Evolutionary conservation across 2,329 filamentous ascomycete genomes (phyloP).

Genomic region (Talaromyces sp.): DNA sequence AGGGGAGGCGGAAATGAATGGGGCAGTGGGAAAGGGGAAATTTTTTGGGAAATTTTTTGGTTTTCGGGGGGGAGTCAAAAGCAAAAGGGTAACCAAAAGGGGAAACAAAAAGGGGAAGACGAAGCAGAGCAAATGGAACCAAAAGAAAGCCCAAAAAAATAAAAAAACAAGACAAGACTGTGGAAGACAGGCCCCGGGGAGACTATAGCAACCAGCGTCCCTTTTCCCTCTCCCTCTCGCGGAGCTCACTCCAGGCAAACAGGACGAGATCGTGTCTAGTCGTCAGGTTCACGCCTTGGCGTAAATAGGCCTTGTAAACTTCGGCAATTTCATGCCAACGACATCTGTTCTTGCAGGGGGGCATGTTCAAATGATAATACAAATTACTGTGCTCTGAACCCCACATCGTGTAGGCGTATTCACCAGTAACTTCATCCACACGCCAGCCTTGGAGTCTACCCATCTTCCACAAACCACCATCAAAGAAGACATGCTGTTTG

Average conservation of each 20-base stretch:
- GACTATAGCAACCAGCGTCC: constrained; percentile 7
- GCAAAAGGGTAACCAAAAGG: neutral
- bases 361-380: constrained; percentile 4
- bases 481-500: constrained; percentile 15
- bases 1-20: neutral
- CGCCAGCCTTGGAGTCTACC: constrained; percentile 16
- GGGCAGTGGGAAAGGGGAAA: neutral
- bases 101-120: too few species aligned
- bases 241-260: constrained; percentile 11
- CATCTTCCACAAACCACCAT: constrained; percentile 6
- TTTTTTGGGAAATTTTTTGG: neutral
- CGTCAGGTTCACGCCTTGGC: neutral
- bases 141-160: neutral
- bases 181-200: neutral
- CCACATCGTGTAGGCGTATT: constrained; percentile 16
- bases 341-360: constrained; percentile 10
- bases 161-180: neutral
- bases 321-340: constrained; percentile 7
- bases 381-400: constrained; percentile 9
- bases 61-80: neutral
- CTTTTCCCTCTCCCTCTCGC: constrained; percentile 9
- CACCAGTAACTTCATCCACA: constrained; percentile 13
- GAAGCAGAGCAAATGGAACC: neutral
- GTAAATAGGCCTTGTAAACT: neutral
- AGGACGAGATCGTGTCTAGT: constrained; percentile 5